These are phyloP conservation scores for Dendrocalamus sinicus DNA, from an alignment of 176 grass and related monocot genomes.

Conservation along the genomic window DNA sequence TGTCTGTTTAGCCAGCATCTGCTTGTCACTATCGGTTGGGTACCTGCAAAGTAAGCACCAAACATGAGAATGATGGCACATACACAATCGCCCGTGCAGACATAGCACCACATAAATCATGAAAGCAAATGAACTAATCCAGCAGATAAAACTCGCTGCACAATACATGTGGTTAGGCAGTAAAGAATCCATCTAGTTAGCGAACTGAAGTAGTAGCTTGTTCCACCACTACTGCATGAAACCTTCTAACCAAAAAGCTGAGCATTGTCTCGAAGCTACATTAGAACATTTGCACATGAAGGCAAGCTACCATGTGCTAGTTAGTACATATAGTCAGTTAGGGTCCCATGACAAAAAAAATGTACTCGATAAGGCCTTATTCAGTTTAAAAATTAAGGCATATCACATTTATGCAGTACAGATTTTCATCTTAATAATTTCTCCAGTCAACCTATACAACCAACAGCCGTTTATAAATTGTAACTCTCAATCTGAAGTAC, in stretches of 20 bases:
- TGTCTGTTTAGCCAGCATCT: slow-evolving; percentile 88
- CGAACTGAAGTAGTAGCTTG: background rate
- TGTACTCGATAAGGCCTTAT: background rate
- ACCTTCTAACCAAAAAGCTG: background rate
- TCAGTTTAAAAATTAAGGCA: background rate
- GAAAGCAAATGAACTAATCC: background rate
- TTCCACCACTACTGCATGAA: background rate
- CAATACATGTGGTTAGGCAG: background rate
- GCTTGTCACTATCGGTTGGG: slow-evolving; percentile 87
- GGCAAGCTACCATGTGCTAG: background rate
- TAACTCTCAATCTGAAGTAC: background rate
- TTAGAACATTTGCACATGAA: background rate
- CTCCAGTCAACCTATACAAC: background rate
- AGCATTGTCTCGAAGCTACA: background rate
- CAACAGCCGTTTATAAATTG: background rate
- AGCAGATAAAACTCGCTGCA: background rate
- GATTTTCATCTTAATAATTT: background rate
- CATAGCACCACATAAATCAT: background rate
- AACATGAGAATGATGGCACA: background rate
- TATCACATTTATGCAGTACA: background rate
- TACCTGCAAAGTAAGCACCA: slow-evolving; percentile 57
- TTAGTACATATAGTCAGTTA: background rate
- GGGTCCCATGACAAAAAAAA: background rate
- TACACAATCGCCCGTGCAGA: background rate
- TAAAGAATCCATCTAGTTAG: background rate